Percentiles rank a stretch among this genome's conserved stretches.
phyloP scores from a whole-genome alignment of 345 rosid species.

The Gossypioides kirkii region DNA sequence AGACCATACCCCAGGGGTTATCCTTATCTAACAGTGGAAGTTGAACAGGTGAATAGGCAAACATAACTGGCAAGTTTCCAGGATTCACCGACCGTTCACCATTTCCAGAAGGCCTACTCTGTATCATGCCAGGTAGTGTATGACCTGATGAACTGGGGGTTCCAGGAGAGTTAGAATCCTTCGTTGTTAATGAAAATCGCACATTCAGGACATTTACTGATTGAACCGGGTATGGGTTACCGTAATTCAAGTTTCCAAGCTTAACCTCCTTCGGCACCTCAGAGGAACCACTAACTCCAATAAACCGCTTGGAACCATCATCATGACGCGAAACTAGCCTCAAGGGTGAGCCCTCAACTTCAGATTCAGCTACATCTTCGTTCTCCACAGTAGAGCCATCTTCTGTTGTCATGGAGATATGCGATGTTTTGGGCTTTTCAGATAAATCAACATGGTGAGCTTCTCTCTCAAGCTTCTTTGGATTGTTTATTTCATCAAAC shows the following conservation, averaged over 20 bases:
- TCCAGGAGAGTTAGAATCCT: slow-evolving; percentile 50
- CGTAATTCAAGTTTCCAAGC: slow-evolving; percentile 5
- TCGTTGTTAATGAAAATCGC: slow-evolving; percentile 40
- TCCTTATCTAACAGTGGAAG: slow-evolving; percentile 83
- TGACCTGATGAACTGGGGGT: slow-evolving; percentile 38
- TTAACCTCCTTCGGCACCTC: slow-evolving; percentile 42
- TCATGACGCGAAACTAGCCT: slow-evolving; percentile 37
- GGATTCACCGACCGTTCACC: slow-evolving; percentile 36
- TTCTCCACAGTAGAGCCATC: slow-evolving; percentile 88
- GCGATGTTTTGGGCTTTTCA: slow-evolving; percentile 55
- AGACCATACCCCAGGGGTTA: slow-evolving; percentile 52
- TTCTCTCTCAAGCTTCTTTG: slow-evolving; percentile 59
- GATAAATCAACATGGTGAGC: slow-evolving; percentile 40
- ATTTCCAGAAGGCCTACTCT: slow-evolving; percentile 38
- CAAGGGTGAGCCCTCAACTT: slow-evolving; percentile 74
- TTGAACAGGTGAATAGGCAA: slow-evolving; percentile 76
- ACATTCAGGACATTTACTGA: slow-evolving; percentile 19
- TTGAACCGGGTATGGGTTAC: slow-evolving; percentile 3
- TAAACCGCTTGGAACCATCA: slow-evolving; percentile 42
- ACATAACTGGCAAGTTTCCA: slow-evolving; percentile 61
- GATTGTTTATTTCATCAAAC: slow-evolving; percentile 49
- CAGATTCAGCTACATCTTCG: slow-evolving; percentile 95
- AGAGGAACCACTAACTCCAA: slow-evolving; percentile 37
- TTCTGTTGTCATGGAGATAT: slow-evolving; percentile 67
- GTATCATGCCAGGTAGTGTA: slow-evolving; percentile 37